These are phyloP conservation scores for Chimonanthus salicifolius DNA, from an alignment of 164 flowering plant species.

Conservation along the genomic window DNA sequence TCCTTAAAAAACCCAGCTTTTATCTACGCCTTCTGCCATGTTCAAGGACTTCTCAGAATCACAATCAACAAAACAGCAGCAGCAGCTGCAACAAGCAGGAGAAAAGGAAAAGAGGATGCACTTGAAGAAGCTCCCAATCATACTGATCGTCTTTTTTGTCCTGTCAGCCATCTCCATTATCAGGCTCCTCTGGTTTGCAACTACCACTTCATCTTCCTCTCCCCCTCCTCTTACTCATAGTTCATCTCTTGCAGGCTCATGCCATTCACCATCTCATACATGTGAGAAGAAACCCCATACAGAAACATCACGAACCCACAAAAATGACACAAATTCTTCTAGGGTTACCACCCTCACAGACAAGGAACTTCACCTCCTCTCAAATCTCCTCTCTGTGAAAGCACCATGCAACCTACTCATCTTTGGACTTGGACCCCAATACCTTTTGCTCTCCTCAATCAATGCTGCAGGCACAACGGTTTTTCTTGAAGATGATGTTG, in stretches of 20 bases:
- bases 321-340: constrained; percentile 6
- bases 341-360: constrained; percentile 24
- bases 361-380: constrained; percentile 51
- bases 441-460: constrained; percentile 35
- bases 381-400: constrained; percentile 36
- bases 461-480: constrained; percentile 69
- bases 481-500: constrained; percentile 59
- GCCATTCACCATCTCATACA: constrained; percentile 17
- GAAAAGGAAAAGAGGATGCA: constrained; percentile 15
- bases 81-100: neutral
- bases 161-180: constrained; percentile 45
- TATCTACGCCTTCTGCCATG: neutral
- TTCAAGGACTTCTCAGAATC: neutral
- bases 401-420: constrained; percentile 79
- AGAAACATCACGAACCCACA: neutral
- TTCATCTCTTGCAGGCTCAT: constrained; percentile 7
- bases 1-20: neutral
- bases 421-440: constrained; percentile 57
- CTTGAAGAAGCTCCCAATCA: constrained; percentile 39
- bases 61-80: neutral
- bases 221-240: constrained; percentile 17
- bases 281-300: constrained; percentile 10
- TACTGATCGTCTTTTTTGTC: constrained; percentile 40
- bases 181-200: constrained; percentile 46
- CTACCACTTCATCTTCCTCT: constrained; percentile 33